Evolutionary conservation across 768 basidiomycete species (phyloP).

Genomic region (Tubosaeta brunneosetosa): DNA sequence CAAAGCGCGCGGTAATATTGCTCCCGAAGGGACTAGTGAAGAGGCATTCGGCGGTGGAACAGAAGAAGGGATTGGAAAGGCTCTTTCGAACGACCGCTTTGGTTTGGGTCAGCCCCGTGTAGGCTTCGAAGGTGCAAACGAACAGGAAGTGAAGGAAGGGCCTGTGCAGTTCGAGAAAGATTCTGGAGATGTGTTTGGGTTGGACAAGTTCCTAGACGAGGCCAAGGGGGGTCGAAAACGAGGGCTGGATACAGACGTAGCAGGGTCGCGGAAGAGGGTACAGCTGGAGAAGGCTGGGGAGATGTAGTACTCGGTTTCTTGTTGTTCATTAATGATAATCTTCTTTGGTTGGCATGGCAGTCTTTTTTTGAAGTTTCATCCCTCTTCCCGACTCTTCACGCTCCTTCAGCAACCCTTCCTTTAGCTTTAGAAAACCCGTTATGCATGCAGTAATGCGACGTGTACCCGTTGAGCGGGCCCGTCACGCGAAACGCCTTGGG

Average conservation of each 20-base stretch:
- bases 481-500: constrained; percentile 30
- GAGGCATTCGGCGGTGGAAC: constrained; percentile 94
- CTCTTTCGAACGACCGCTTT: constrained; percentile 92
- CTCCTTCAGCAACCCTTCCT: constrained; percentile 14
- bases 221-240: constrained; percentile 94
- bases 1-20: constrained; percentile 85
- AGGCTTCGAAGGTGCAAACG: constrained; percentile 88
- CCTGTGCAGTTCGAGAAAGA: constrained; percentile 99
- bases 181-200: constrained; percentile 91
- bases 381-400: constrained; percentile 6
- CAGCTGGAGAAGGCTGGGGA: constrained; percentile 62
- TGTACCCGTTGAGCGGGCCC: constrained; percentile 30
- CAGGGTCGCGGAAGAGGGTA: constrained; percentile 61
- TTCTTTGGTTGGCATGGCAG: constrained; percentile 18
- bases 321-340: neutral
- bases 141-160: constrained; percentile 82
- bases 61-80: constrained; percentile 88
- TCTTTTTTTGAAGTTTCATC: neutral
- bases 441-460: constrained; percentile 27
- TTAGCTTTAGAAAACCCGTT: constrained; percentile 2
- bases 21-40: constrained; percentile 66
- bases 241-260: constrained; percentile 74
- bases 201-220: constrained; percentile 95
- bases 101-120: constrained; percentile 76
- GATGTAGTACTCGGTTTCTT: constrained; percentile 22